Percentiles rank a stretch among this genome's conserved stretches.
Evolutionary conservation across 2,329 filamentous ascomycete species (phyloP).

Genomic region (Diplodia sapinea): DNA sequence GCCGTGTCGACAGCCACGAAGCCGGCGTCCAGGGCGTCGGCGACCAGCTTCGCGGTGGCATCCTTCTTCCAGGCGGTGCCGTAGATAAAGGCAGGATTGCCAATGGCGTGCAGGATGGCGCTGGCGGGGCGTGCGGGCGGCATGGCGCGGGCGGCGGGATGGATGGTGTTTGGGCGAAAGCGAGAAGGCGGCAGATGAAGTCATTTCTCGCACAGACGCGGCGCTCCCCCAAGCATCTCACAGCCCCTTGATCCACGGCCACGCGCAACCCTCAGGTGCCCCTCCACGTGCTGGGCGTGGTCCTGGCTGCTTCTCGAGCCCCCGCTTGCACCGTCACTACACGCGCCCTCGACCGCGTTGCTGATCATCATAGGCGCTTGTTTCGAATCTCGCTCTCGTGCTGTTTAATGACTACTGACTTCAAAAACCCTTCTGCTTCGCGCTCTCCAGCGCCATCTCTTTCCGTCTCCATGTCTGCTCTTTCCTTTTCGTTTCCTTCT

Average conservation of each 20-base stretch:
- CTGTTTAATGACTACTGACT: constrained; percentile 13
- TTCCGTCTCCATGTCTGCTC: not conserved
- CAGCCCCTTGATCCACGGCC: constrained; percentile 4
- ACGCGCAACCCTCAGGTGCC: constrained; percentile 13
- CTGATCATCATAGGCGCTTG: constrained; percentile 25
- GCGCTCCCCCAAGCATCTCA: not conserved
- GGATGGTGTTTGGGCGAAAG: not conserved
- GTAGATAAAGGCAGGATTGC: constrained; percentile 64
- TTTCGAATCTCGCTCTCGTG: constrained; percentile 28
- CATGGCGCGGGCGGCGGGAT: not conserved
- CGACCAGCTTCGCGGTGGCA: constrained; percentile 69
- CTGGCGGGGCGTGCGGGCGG: constrained; percentile 10
- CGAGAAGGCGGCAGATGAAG: constrained; percentile 13
- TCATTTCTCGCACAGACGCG: constrained; percentile 24
- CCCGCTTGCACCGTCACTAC: constrained; percentile 10
- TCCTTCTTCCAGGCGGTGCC: constrained; percentile 88
- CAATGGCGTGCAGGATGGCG: constrained; percentile 20
- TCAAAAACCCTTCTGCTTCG: constrained; percentile 6
- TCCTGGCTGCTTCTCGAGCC: constrained; percentile 10
- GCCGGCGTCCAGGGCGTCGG: constrained; percentile 69
- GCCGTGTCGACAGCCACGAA: constrained; percentile 80
- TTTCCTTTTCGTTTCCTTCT: not conserved
- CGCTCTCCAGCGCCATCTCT: not conserved
- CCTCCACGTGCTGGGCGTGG: constrained; percentile 16
- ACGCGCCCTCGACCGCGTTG: constrained; percentile 8